A percentile compares a stretch with the other conserved stretches of the same genome.
These are phyloP conservation scores for Ceratobasidium papillatum DNA, from an alignment of 1,284 basidiomycete genomes.

Conservation along the genomic window DNA sequence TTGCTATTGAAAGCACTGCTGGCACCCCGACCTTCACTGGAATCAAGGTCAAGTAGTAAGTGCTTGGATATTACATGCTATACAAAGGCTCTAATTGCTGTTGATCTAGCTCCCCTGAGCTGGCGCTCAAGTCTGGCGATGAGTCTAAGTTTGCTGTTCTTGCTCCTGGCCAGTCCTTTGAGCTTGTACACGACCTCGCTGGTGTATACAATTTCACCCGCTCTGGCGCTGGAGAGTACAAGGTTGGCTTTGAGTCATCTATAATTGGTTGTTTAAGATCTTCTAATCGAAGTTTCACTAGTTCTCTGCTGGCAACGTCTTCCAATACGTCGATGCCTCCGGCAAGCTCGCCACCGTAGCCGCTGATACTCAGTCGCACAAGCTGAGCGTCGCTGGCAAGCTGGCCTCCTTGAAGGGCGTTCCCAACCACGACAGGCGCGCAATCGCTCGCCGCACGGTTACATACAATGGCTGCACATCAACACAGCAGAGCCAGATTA, in stretches of 20 bases:
- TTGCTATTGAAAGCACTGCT: conserved; percentile 51
- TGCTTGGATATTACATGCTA: background rate
- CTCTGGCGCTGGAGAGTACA: conserved; percentile 35
- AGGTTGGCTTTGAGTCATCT: background rate
- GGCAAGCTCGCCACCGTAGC: conserved; percentile 32
- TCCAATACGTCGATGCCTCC: conserved; percentile 29
- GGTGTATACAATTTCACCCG: conserved; percentile 44
- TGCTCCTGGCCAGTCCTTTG: conserved; percentile 43
- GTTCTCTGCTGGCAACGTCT: conserved; percentile 38
- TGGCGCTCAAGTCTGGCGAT: conserved; percentile 24
- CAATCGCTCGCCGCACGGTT: conserved; percentile 19
- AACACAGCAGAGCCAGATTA: conserved; percentile 31
- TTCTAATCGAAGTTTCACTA: background rate
- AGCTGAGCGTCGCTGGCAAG: conserved; percentile 31
- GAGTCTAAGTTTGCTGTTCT: conserved; percentile 33
- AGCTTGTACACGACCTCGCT: conserved; percentile 40
- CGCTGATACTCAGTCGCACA: conserved; percentile 35
- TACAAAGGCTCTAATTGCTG: background rate
- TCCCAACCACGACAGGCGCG: conserved; percentile 13
- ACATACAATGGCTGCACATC: conserved; percentile 35
- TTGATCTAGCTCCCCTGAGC: conserved; percentile 16
- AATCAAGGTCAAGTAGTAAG: conserved; percentile 39
- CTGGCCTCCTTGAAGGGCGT: conserved; percentile 32
- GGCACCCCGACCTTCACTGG: conserved; percentile 27
- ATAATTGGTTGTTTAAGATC: background rate